These are phyloP conservation scores for Cytospora chrysosperma DNA, from an alignment of 2,329 filamentous ascomycete species.

Conservation along the genomic window DNA sequence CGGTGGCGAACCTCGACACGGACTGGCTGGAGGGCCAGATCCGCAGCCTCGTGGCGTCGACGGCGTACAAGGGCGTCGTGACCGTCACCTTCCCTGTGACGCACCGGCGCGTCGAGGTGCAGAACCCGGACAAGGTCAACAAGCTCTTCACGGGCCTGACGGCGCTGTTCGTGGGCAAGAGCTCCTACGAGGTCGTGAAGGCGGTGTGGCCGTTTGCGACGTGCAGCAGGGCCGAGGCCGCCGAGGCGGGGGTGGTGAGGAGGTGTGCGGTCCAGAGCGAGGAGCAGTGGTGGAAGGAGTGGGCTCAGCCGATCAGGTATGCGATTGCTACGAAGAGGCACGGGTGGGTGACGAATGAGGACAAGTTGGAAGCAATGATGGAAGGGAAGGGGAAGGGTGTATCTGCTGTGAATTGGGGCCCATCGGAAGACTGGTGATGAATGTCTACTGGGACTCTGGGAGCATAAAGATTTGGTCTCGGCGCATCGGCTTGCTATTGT, in stretches of 20 bases:
- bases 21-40: conserved; percentile 55
- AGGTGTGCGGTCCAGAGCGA: conserved; percentile 54
- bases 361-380: conserved; percentile 54
- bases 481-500: too few species aligned
- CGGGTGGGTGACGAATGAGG: conserved; percentile 52
- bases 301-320: conserved; percentile 46
- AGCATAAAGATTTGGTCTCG: not conserved
- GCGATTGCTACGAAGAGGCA: conserved; percentile 38
- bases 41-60: conserved; percentile 49
- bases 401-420: conserved; percentile 44
- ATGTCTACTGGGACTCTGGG: not conserved
- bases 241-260: conserved; percentile 28
- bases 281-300: conserved; percentile 56
- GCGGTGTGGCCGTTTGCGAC: conserved; percentile 59
- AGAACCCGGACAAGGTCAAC: conserved; percentile 52
- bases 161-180: conserved; percentile 51
- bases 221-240: conserved; percentile 43
- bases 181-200: conserved; percentile 55
- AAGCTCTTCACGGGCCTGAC: conserved; percentile 54
- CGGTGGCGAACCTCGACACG: conserved; percentile 55
- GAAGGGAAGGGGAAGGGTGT: conserved; percentile 43
- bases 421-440: conserved; percentile 31
- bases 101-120: conserved; percentile 48
- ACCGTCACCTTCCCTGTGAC: conserved; percentile 50
- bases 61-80: conserved; percentile 50